Percentiles rank a stretch among this genome's conserved stretches.
phyloP scores from a whole-genome alignment of 305 asterid species.

The Fraxinus floribunda region DNA sequence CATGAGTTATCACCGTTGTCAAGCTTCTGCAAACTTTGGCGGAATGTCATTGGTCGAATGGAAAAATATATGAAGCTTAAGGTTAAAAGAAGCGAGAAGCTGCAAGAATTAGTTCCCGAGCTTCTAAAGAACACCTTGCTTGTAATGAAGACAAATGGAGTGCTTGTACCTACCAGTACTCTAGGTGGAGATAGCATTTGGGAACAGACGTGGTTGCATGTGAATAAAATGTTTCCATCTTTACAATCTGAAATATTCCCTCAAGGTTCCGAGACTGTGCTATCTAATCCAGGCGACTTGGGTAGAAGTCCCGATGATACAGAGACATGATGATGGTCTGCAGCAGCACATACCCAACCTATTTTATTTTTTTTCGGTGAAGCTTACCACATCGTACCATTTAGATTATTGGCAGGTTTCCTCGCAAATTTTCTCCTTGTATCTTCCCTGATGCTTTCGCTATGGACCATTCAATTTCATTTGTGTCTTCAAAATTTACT shows the following conservation, averaged over 20 bases:
- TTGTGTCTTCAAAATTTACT: slow-evolving; percentile 27
- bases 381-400: slow-evolving; percentile 14
- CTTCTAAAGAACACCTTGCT: slow-evolving; percentile 72
- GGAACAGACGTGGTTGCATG: slow-evolving; percentile 96
- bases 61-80: slow-evolving; percentile 80
- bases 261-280: slow-evolving; percentile 41
- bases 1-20: slow-evolving; percentile 56
- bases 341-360: slow-evolving; percentile 1
- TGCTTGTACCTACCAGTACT: slow-evolving; percentile 71
- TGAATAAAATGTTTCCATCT: slow-evolving; percentile 73
- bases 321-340: background rate
- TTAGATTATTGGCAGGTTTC: slow-evolving; percentile 26
- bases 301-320: slow-evolving; percentile 21
- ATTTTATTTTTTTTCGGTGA: slow-evolving; percentile 10
- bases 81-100: slow-evolving; percentile 79
- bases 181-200: slow-evolving; percentile 91
- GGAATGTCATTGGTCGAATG: slow-evolving; percentile 86
- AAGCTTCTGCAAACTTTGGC: slow-evolving; percentile 92
- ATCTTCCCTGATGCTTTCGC: slow-evolving; percentile 7
- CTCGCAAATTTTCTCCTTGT: background rate
- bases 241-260: slow-evolving; percentile 73
- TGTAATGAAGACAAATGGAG: slow-evolving; percentile 82
- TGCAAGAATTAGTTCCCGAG: slow-evolving; percentile 80
- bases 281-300: slow-evolving; percentile 27
- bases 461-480: slow-evolving; percentile 16